Percentiles rank a stretch among this genome's conserved stretches.
Conservation (phyloP, 1,284 basidiomycete species). For the Pseudozyma thailandica region DNA sequence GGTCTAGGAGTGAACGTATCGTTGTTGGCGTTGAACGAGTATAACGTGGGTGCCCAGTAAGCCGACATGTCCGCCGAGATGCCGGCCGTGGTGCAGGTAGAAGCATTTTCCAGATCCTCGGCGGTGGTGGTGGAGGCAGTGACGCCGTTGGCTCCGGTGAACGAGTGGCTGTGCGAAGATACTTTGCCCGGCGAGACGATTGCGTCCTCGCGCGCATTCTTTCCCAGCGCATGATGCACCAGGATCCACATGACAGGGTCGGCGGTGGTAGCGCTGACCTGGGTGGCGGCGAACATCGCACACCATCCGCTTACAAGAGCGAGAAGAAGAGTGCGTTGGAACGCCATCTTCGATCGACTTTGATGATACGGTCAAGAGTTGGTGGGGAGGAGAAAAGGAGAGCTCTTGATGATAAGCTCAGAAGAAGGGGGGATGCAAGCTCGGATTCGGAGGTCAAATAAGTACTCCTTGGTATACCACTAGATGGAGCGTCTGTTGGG, state of each 20-base stretch:
- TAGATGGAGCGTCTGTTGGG: too few relatives aligned
- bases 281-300: conserved; percentile 11
- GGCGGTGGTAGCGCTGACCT: conserved; percentile 13
- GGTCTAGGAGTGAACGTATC: conserved; percentile 45
- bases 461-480: too few relatives aligned
- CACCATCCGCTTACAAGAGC: conserved; percentile 13
- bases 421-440: neutral
- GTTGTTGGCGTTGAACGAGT: conserved; percentile 62
- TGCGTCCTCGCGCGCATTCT: conserved; percentile 71
- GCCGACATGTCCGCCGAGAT: conserved; percentile 69
- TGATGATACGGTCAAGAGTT: neutral
- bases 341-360: conserved; percentile 8
- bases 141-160: conserved; percentile 64
- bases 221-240: conserved; percentile 54
- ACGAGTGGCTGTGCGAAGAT: conserved; percentile 70
- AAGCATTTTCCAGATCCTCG: conserved; percentile 9
- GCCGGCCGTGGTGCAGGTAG: conserved; percentile 68
- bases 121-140: conserved; percentile 21
- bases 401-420: neutral
- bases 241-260: conserved; percentile 50
- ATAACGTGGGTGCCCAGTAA: conserved; percentile 71
- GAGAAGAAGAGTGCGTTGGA: conserved; percentile 10
- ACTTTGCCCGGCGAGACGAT: conserved; percentile 70
- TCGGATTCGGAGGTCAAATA: neutral
- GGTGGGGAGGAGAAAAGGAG: neutral